Percentiles rank a stretch among this genome's conserved stretches.
phyloP scores from a whole-genome alignment of 2,329 filamentous ascomycete species.

The Herpomyces periplanetae region DNA sequence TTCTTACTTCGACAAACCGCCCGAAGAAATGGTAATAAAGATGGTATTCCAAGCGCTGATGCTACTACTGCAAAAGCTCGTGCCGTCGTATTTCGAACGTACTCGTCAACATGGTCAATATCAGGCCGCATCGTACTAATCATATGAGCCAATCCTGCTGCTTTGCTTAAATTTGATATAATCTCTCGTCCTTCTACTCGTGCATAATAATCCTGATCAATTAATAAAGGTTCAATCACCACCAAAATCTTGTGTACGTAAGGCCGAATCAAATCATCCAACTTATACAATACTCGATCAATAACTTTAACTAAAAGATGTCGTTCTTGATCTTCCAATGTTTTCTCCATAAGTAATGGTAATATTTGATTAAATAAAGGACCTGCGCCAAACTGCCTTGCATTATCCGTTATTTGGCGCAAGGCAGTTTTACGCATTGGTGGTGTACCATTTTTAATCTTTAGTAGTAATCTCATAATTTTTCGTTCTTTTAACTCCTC shows the following conservation, averaged over 20 bases:
- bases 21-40: conserved; percentile 64
- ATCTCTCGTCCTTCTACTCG: conserved; percentile 93
- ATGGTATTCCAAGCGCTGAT: conserved; percentile 74
- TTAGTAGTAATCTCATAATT: conserved; percentile 80
- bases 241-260: conserved; percentile 96
- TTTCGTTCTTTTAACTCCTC: conserved; percentile 92
- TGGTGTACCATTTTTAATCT: conserved; percentile 95
- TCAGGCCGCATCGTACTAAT: conserved; percentile 97
- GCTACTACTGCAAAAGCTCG: conserved; percentile 89
- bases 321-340: conserved; percentile 80
- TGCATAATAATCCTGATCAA: conserved; percentile 97
- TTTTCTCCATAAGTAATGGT: conserved; percentile 88
- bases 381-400: conserved; percentile 69
- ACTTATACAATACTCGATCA: conserved; percentile 86
- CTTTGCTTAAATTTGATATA: conserved; percentile 87
- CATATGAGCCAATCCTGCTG: conserved; percentile 86
- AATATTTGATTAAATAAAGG: conserved; percentile 90
- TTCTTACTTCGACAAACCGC: conserved; percentile 95
- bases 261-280: conserved; percentile 75
- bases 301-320: conserved; percentile 97
- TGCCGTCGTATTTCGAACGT: conserved; percentile 87
- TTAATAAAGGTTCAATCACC: conserved; percentile 91
- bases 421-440: conserved; percentile 95
- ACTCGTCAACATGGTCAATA: conserved; percentile 92
- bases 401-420: conserved; percentile 86